Conservation (phyloP, 768 basidiomycete species). For the Boletus reticulatus region DNA sequence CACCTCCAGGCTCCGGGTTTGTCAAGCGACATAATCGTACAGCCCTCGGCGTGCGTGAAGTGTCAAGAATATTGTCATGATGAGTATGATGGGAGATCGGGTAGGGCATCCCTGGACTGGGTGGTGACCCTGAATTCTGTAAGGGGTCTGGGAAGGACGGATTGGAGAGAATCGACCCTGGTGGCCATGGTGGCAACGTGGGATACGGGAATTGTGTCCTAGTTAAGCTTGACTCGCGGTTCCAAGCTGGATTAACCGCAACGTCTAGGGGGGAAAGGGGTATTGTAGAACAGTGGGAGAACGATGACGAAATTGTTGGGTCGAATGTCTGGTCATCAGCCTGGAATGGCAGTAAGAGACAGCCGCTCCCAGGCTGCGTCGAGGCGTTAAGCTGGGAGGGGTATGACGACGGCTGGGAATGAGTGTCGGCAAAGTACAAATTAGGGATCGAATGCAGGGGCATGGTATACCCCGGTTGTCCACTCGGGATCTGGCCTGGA, state of each 20-base stretch:
- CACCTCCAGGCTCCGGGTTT: not conserved
- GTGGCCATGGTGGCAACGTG: constrained; percentile 2
- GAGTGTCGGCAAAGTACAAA: constrained; percentile 5
- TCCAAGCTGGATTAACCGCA: not conserved
- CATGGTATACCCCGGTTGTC: not conserved
- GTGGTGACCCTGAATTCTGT: not conserved
- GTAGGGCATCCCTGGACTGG: not conserved
- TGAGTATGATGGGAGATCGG: constrained; percentile 4
- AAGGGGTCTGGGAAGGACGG: not conserved
- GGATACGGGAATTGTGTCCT: not conserved
- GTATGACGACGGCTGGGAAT: not conserved
- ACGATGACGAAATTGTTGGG: not conserved
- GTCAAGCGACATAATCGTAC: constrained; percentile 1
- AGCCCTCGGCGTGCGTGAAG: constrained; percentile 2
- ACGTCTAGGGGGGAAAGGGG: constrained; percentile 1
- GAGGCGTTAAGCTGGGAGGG: not conserved
- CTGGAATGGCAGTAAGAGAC: constrained; percentile 1
- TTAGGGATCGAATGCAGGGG: not conserved
- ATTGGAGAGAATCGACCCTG: not conserved
- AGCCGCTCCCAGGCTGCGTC: not conserved
- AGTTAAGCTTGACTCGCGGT: not conserved
- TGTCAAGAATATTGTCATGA: not conserved
- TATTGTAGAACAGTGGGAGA: not conserved
- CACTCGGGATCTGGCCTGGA: not conserved
- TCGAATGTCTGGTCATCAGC: constrained; percentile 1